phyloP scores from a whole-genome alignment of 202 grass and related monocot genomes.

The Brachypodium distachyon region DNA sequence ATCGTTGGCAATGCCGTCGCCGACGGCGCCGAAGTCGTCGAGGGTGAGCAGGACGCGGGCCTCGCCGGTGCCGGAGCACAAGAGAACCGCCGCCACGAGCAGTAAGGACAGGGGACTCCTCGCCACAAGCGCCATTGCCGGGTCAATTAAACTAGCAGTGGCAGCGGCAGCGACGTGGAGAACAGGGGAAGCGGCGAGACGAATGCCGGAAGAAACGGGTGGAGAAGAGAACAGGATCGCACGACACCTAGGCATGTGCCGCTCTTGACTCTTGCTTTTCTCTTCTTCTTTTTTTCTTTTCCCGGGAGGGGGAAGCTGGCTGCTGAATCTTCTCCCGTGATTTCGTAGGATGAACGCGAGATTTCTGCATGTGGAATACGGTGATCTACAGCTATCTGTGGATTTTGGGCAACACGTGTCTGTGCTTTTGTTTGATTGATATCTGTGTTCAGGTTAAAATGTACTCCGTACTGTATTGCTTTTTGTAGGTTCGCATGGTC shows the following conservation, averaged over 20 bases:
- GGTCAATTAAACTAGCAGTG: not conserved
- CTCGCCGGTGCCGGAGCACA: slow-evolving; percentile 3
- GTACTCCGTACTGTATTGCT: not conserved
- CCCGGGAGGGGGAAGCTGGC: not conserved
- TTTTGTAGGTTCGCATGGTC: not conserved
- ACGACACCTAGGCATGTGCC: slow-evolving; percentile 37
- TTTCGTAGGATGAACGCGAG: not conserved
- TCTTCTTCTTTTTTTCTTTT: no score
- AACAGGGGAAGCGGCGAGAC: not conserved
- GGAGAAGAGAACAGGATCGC: not conserved
- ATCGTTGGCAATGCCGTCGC: slow-evolving; percentile 56
- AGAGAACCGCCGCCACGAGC: not conserved
- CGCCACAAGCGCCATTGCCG: not conserved
- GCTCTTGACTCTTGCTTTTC: slow-evolving; percentile 5
- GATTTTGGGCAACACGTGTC: not conserved
- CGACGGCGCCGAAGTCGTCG: slow-evolving; percentile 63
- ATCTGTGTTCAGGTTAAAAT: not conserved
- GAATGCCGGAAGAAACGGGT: not conserved
- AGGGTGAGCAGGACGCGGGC: slow-evolving; percentile 30
- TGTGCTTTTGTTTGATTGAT: not conserved
- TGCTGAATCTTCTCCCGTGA: not conserved
- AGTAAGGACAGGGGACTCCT: not conserved
- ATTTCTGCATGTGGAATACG: slow-evolving; percentile 8
- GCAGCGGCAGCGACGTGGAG: not conserved
- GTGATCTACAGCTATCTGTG: not conserved